Base-by-base conservation (phyloP, 495 filamentous ascomycete genomes). In the Xylaria intraflava region DNA sequence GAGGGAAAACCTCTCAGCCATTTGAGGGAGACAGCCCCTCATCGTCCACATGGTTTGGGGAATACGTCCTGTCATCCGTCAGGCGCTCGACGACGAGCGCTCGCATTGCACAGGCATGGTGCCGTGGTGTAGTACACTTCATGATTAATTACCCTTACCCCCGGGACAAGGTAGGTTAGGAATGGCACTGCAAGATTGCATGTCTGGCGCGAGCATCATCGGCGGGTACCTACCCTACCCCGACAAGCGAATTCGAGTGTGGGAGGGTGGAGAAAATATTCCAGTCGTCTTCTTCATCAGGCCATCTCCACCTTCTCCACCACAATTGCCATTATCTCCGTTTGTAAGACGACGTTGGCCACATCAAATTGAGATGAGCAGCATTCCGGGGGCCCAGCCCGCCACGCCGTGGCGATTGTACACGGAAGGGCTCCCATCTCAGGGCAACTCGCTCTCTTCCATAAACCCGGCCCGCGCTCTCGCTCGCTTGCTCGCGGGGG, bases 311-410 rank as follows among this genome's bases (percentile, higher is more conserved):
- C 31, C 58, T 49, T 59, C 56, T 59, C 47, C 53, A 58, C 51
- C 51, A 52, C 53, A 63, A 62, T 65, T 49, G 45, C 57, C 58
- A 65, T 61, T 66, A 66, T 66, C 64, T 64, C 61, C 64, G 64
- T 62, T 53, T 62, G 64, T 64, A 58, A 64, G 64, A 64, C 64
- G 59, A 55, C 56, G 56, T 57, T 31, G 43, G 60, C 61, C 61
- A 64, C 51, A 51, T 66, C 64, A 64, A 66, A 66, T 66, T 64
- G 59, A 66, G 64, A 66, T 64, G 64, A 58, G 64, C 64, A 60
- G 52, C 56, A 58, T 56, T 55, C 61, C 53, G 59, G 61, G 63
- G 44, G 50, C 64, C 58, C 62, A 52, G 62, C 54, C 43, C 40
- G 30, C 53, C 46, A 47, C 40, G 30, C 53, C 46, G 53, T 50